Conservation (phyloP, 2,329 filamentous ascomycete species). For the Colletotrichum sp. region DNA sequence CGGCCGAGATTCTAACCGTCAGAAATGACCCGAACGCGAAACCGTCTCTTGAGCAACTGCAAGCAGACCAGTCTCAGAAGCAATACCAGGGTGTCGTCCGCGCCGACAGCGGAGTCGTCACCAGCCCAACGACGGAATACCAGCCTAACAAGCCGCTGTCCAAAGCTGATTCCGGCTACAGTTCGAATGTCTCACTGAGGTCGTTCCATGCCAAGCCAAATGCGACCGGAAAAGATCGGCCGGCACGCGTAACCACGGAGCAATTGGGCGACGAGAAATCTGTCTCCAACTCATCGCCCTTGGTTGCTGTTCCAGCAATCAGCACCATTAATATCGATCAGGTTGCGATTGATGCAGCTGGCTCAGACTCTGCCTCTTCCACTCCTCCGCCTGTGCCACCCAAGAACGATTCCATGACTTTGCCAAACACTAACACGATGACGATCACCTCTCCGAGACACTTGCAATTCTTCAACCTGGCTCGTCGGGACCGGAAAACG, state of each 20-base stretch:
- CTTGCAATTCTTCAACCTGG: slow-evolving; percentile 13
- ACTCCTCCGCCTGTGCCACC: slow-evolving; percentile 39
- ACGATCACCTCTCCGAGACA: slow-evolving; percentile 2
- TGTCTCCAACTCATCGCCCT: slow-evolving; percentile 1
- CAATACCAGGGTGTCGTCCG: slow-evolving; percentile 32
- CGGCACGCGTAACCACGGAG: not conserved
- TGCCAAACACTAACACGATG: not conserved
- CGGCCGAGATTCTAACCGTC: slow-evolving; percentile 42
- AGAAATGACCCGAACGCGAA: slow-evolving; percentile 51
- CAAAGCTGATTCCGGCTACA: slow-evolving; percentile 67
- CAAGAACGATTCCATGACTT: slow-evolving; percentile 31
- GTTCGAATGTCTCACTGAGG: slow-evolving; percentile 62
- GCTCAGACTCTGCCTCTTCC: slow-evolving; percentile 25
- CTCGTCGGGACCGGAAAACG: slow-evolving; percentile 22
- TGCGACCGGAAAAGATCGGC: not conserved
- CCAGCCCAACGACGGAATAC: slow-evolving; percentile 48
- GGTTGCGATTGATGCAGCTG: slow-evolving; percentile 1
- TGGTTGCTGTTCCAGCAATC: not conserved
- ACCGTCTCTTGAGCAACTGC: slow-evolving; percentile 29
- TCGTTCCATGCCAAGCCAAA: slow-evolving; percentile 49
- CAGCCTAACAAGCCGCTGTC: slow-evolving; percentile 46
- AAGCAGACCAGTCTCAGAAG: slow-evolving; percentile 23
- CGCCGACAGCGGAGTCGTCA: slow-evolving; percentile 56
- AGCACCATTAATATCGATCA: not conserved
- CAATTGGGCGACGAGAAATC: slow-evolving; percentile 7